Conservation (phyloP, 768 basidiomycete species). For the Boletellus ananiceps region DNA sequence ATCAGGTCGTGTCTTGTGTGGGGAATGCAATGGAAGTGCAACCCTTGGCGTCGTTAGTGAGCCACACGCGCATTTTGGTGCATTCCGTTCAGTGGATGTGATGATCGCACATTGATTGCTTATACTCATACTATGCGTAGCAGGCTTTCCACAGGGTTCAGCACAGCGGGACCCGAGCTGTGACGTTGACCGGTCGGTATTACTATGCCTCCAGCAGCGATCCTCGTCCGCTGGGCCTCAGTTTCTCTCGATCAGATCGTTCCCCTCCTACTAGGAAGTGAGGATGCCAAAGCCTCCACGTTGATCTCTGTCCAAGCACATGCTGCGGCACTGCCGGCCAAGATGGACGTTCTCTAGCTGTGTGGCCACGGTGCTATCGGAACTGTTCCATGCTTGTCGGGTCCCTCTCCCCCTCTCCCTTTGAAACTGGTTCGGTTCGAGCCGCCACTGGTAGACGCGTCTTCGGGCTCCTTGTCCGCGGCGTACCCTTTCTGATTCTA, state of each 20-base stretch:
- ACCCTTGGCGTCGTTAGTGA: conserved; percentile 3
- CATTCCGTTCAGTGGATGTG: not conserved
- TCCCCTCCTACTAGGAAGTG: not conserved
- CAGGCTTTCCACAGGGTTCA: conserved; percentile 1
- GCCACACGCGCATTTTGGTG: not conserved
- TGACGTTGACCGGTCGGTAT: not conserved
- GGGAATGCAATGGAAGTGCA: conserved; percentile 19
- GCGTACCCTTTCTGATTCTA: too few relatives aligned
- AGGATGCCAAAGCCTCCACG: conserved; percentile 4
- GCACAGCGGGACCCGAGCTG: not conserved
- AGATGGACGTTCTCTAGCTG: not conserved
- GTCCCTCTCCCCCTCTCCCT: not conserved
- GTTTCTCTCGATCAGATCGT: conserved; percentile 1
- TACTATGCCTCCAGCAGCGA: not conserved
- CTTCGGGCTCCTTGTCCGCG: not conserved
- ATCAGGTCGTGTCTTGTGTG: conserved; percentile 13
- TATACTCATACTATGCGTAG: not conserved
- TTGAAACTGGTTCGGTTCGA: conserved; percentile 10
- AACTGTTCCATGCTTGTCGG: not conserved
- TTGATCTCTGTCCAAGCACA: conserved; percentile 1
- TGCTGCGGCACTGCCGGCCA: not conserved
- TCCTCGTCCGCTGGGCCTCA: not conserved
- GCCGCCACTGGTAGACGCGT: not conserved
- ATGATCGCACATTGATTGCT: not conserved
- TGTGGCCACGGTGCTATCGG: not conserved